Conservation (phyloP, 2,329 filamentous ascomycete species). For the Cytospora schulzeri region DNA sequence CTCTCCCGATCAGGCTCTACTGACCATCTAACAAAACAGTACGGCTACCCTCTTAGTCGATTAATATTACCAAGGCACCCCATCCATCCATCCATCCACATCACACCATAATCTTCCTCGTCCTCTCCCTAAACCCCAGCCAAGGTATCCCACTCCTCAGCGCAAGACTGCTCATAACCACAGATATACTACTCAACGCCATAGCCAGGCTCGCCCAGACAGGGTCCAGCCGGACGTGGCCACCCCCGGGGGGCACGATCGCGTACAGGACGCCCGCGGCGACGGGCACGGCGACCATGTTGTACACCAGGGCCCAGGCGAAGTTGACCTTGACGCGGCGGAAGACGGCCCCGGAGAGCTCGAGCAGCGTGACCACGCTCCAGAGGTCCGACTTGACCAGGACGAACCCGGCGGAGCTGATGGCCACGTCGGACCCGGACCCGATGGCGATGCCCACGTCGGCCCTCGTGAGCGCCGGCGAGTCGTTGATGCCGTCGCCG, state of each 20-base stretch:
- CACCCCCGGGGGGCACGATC: conserved; percentile 47
- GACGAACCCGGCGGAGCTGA: conserved; percentile 80
- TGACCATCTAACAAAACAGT: neutral
- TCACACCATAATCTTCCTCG: conserved; percentile 18
- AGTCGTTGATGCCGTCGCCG: conserved; percentile 88
- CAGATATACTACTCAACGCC: conserved; percentile 88
- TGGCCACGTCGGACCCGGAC: conserved; percentile 80
- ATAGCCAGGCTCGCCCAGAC: conserved; percentile 91
- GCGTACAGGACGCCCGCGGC: conserved; percentile 78
- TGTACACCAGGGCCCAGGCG: conserved; percentile 82
- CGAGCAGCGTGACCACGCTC: conserved; percentile 72
- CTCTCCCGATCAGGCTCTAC: no score
- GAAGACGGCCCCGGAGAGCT: conserved; percentile 73
- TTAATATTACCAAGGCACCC: neutral
- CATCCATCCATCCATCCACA: no score
- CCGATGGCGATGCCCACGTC: conserved; percentile 86
- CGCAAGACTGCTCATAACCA: conserved; percentile 78
- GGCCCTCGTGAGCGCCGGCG: conserved; percentile 76
- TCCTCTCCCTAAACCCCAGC: conserved; percentile 47
- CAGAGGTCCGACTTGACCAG: conserved; percentile 72
- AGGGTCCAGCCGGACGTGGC: conserved; percentile 68
- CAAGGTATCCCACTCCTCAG: conserved; percentile 56
- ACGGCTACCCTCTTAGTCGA: neutral
- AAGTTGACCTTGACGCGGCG: conserved; percentile 83
- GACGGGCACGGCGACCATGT: conserved; percentile 74